A percentile compares a stretch with the other conserved stretches of the same genome.
Conservation (phyloP, 2,329 filamentous ascomycete genomes). For the Myriosclerotinia scirpicola region DNA sequence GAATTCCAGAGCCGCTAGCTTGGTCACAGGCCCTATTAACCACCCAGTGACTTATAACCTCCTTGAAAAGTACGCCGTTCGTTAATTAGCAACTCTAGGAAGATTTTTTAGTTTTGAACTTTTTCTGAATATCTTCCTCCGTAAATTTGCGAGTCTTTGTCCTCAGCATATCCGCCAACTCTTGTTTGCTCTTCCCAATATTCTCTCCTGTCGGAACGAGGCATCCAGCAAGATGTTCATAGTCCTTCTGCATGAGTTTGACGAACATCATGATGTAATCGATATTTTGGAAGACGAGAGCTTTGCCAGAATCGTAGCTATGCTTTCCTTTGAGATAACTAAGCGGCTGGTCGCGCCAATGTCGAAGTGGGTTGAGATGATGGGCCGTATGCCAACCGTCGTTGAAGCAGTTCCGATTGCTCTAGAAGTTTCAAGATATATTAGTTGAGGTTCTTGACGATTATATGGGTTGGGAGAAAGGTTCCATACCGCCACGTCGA, state of each 20-base stretch:
- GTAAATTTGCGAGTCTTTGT: conserved; percentile 65
- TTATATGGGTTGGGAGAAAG: conserved; percentile 2
- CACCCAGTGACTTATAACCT: background rate
- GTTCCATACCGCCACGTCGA: conserved; percentile 69
- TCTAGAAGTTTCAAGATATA: conserved; percentile 47
- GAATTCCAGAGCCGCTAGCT: background rate
- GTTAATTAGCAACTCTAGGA: background rate
- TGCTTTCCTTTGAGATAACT: conserved; percentile 70
- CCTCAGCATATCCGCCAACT: conserved; percentile 62
- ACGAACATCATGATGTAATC: conserved; percentile 77
- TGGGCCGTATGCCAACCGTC: conserved; percentile 82
- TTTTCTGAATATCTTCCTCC: conserved; percentile 61
- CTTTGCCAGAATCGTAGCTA: conserved; percentile 64
- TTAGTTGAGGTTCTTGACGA: conserved; percentile 22
- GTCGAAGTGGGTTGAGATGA: conserved; percentile 73
- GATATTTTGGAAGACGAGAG: conserved; percentile 77
- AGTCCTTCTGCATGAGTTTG: conserved; percentile 68
- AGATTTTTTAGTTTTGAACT: conserved; percentile 44
- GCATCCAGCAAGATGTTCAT: conserved; percentile 65
- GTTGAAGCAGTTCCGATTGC: conserved; percentile 80
- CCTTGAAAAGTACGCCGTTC: background rate
- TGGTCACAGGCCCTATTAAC: background rate
- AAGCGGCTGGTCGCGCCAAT: conserved; percentile 78
- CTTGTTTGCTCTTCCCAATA: conserved; percentile 62
- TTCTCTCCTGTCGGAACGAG: conserved; percentile 74